Evolutionary conservation across 495 filamentous ascomycete species (phyloP).

Genomic region (Penicillium coffeae): DNA sequence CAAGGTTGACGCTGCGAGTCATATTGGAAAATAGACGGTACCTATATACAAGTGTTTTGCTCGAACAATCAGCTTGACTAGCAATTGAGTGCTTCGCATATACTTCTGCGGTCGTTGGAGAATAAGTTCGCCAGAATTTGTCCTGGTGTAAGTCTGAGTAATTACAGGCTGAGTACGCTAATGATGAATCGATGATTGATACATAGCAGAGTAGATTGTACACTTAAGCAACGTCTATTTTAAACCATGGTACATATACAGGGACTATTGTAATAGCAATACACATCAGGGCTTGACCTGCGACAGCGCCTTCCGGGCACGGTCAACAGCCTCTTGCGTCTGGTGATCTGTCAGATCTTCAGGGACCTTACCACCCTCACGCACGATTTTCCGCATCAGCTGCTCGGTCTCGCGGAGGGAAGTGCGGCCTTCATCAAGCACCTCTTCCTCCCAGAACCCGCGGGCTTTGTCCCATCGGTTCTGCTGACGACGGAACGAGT

Average conservation of each 20-base stretch:
- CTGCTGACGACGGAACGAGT: slow-evolving; percentile 71
- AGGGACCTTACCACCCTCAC: slow-evolving; percentile 37
- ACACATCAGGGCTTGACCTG: slow-evolving; percentile 28
- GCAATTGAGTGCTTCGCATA: background rate
- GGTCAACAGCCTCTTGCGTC: slow-evolving; percentile 48
- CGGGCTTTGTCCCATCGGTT: slow-evolving; percentile 71
- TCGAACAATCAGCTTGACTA: no score
- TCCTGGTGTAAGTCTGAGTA: no score
- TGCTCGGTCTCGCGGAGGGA: slow-evolving; percentile 68
- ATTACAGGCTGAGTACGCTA: no score
- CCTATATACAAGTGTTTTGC: no score
- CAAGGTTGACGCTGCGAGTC: background rate
- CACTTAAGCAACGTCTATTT: slow-evolving; percentile 16
- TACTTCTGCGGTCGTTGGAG: no score
- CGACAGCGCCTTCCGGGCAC: slow-evolving; percentile 53
- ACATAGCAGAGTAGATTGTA: slow-evolving; percentile 22
- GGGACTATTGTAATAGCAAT: background rate
- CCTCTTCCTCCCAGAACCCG: slow-evolving; percentile 66
- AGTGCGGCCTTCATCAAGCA: slow-evolving; percentile 75
- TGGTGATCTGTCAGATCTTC: slow-evolving; percentile 37
- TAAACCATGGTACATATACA: slow-evolving; percentile 21
- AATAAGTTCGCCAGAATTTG: no score
- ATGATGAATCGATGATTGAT: background rate
- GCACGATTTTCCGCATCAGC: slow-evolving; percentile 54
- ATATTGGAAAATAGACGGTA: no score